These are phyloP conservation scores for Nasturtium officinale DNA, from an alignment of 345 rosid genomes.

Conservation along the genomic window DNA sequence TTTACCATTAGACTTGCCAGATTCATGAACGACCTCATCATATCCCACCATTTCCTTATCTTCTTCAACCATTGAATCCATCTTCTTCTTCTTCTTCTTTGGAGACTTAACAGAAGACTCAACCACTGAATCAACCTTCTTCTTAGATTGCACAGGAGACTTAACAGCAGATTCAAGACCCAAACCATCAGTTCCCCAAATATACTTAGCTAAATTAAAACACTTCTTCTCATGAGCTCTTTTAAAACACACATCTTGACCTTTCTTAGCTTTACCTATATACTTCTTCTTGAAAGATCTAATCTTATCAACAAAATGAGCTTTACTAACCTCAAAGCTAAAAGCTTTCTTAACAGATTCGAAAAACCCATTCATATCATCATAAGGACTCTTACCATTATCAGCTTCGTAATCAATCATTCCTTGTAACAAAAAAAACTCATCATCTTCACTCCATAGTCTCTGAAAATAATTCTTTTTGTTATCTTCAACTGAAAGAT, in stretches of 20 bases:
- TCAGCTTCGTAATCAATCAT: slow-evolving; percentile 29
- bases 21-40: not conserved
- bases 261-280: not conserved
- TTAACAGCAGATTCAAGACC: not conserved
- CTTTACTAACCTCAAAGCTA: not conserved
- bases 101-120: not conserved
- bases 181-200: slow-evolving; percentile 42
- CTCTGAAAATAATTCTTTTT: slow-evolving; percentile 10
- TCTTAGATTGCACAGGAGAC: not conserved
- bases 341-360: not conserved
- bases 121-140: not conserved
- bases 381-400: not conserved
- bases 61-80: not conserved
- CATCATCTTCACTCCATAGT: slow-evolving; percentile 54
- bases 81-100: too few species aligned
- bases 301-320: slow-evolving; percentile 39
- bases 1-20: not conserved
- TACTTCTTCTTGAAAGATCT: slow-evolving; percentile 47
- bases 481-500: not conserved
- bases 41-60: slow-evolving; percentile 29
- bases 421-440: slow-evolving; percentile 42
- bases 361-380: not conserved
- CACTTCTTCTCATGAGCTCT: not conserved
- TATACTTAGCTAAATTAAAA: slow-evolving; percentile 35
- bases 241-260: not conserved